Evolutionary conservation across 192 early-diverging fungal genomes (phyloP), one percentile per base, ranked within the genome.

Genomic region (Ambispora gerdemannii): DNA sequence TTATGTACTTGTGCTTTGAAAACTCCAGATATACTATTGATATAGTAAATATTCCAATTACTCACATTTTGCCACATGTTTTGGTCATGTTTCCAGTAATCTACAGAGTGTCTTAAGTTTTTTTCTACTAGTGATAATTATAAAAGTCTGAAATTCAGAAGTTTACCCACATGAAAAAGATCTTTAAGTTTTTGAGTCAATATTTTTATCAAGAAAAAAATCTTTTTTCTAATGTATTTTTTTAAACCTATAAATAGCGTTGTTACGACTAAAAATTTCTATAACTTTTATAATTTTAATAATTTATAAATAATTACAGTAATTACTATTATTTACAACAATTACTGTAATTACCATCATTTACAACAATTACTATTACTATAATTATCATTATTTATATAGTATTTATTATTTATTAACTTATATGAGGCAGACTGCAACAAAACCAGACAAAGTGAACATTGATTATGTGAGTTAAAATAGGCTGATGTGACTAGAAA

Each of bases 401-500:
- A 4, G 20, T 20, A 13, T 56, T 7, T 27, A 13, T 56, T 4
- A 13, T 27, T 56, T 27, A 20, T 24, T 7, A 56, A 13, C 4
- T 24, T 13, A 56, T 56, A 24, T 56, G 53, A 20, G 53, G 53
- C 27, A 56, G 53, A 56, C 53, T 56, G 53, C 53, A 56, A 56
- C 53, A 56, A 56, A 56, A 56, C 53, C 53, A n/a, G n/a, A n/a
- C n/a, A 56, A 56, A 56, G 53, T 56, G 53, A 56, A 56, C 53
- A 13, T 56, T 56, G 53, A 56, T 27, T 20, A 56, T 56, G 53
- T 56, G 53, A n/a, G 27, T 20, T 56, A 20, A 56, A 56, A 56
- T 6, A 56, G 53, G 53, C 53, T 56, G 53, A 20, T 56, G 53
- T 56, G 53, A 20, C 27, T 56, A 20, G 53, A 56, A 56, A 56